Evolutionary conservation across 2,329 filamentous ascomycete species (phyloP).

Genomic region (Fusarium fujikuroi): DNA sequence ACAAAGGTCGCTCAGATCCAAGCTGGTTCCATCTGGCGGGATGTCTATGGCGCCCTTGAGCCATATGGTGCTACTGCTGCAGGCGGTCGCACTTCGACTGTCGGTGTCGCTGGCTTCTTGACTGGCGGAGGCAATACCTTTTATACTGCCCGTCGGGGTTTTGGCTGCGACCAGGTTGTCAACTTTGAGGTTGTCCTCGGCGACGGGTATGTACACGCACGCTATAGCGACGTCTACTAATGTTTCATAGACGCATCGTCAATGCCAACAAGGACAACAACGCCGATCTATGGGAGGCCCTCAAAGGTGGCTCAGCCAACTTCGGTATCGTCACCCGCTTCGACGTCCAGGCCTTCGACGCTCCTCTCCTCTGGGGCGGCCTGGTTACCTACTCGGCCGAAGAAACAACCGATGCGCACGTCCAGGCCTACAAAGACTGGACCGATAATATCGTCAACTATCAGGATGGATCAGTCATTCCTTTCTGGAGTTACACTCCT

Average conservation of each 20-base stretch:
- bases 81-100: constrained; percentile 4
- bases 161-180: constrained; percentile 54
- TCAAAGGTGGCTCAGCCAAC: constrained; percentile 30
- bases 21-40: constrained; percentile 7
- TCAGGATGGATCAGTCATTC: constrained; percentile 13
- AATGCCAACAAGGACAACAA: constrained; percentile 31
- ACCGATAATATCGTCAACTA: constrained; percentile 11
- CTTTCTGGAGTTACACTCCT: constrained; percentile 20
- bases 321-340: constrained; percentile 35
- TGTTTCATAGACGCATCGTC: background rate
- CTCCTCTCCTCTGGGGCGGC: constrained; percentile 29
- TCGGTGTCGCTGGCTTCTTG: constrained; percentile 46
- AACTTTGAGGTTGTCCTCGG: constrained; percentile 56
- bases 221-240: background rate
- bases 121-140: constrained; percentile 42
- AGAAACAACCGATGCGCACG: constrained; percentile 21
- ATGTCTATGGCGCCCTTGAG: constrained; percentile 6
- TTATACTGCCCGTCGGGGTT: constrained; percentile 25
- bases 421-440: constrained; percentile 28
- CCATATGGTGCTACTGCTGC: constrained; percentile 16
- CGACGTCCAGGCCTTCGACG: constrained; percentile 29
- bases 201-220: background rate
- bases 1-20: constrained; percentile 16
- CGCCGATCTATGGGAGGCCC: constrained; percentile 25
- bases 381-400: constrained; percentile 24